Percentiles rank a stretch among this genome's conserved stretches.
These are phyloP conservation scores for Pachyrhizus erosus DNA, from an alignment of 306 rosid species.

Conservation along the genomic window DNA sequence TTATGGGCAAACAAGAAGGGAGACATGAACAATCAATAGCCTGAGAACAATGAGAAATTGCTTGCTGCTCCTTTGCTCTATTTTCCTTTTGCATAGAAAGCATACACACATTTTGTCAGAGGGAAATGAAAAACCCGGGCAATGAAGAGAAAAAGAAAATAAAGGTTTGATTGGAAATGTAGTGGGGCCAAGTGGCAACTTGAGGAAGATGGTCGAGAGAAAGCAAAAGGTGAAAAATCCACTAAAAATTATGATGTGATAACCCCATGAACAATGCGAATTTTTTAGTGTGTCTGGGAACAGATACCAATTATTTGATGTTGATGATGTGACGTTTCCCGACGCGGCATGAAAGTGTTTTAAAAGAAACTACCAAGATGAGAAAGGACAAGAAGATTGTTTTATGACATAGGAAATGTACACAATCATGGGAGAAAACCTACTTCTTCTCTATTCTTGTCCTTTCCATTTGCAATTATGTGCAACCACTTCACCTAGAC, in stretches of 20 bases:
- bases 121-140: neutral
- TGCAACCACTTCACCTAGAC: conserved; percentile 2
- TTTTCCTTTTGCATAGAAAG: conserved; percentile 33
- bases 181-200: conserved; percentile 40
- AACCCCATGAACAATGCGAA: conserved; percentile 15
- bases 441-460: neutral
- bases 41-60: conserved; percentile 4
- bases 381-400: conserved; percentile 34
- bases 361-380: neutral
- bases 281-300: neutral
- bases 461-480: conserved; percentile 7
- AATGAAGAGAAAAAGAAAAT: neutral
- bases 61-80: conserved; percentile 19
- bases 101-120: conserved; percentile 27
- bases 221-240: conserved; percentile 22
- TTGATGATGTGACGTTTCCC: conserved; percentile 8
- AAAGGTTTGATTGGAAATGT: conserved; percentile 42
- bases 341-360: neutral
- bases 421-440: conserved; percentile 1
- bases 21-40: conserved; percentile 27
- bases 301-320: neutral
- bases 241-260: conserved; percentile 22
- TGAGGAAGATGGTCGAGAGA: conserved; percentile 37
- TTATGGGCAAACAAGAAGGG: neutral
- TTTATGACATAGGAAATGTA: neutral